A percentile compares a stretch with the other conserved stretches of the same genome.
Evolutionary conservation across 2,329 filamentous ascomycete genomes (phyloP).

Genomic region (Macrophomina phaseolina): DNA sequence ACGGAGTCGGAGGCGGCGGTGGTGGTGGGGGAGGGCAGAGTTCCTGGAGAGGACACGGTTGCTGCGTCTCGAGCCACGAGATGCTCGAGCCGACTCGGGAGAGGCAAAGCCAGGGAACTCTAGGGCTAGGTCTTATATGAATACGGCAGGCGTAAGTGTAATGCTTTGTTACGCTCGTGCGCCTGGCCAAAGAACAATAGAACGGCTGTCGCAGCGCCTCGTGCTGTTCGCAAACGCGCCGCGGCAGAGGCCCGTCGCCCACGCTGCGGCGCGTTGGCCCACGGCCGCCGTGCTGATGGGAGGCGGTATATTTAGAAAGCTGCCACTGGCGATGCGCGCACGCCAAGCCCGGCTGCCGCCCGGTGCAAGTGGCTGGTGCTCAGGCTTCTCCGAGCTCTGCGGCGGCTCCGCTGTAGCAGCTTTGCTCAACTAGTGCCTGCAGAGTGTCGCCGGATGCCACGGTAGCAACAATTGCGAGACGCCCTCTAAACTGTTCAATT

Average conservation of each 20-base stretch:
- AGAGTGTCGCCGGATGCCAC: not conserved
- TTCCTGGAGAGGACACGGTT: conserved; percentile 15
- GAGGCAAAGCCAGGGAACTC: conserved; percentile 16
- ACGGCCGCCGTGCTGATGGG: not conserved
- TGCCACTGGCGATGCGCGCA: conserved; percentile 17
- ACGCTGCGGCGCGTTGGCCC: not conserved
- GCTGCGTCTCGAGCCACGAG: conserved; percentile 15
- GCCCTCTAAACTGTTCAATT: conserved; percentile 15
- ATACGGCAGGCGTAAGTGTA: conserved; percentile 11
- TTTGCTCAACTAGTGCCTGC: not conserved
- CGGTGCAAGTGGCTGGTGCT: conserved; percentile 9
- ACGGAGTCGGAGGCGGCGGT: conserved; percentile 12
- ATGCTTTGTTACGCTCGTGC: conserved; percentile 11
- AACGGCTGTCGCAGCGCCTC: not conserved
- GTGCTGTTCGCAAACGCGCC: too few species aligned
- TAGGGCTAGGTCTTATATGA: conserved; percentile 13
- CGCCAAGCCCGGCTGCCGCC: conserved; percentile 2
- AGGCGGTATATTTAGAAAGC: conserved; percentile 24
- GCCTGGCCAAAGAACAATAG: conserved; percentile 1
- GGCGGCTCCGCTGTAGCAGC: not conserved
- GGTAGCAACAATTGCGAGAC: not conserved
- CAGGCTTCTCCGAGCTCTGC: not conserved
- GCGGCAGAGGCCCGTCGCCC: not conserved
- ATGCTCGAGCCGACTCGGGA: conserved; percentile 19
- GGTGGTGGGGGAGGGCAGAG: conserved; percentile 5